A percentile compares a stretch with the other conserved stretches of the same genome.
Evolutionary conservation across 257 asterid species (phyloP).

Genomic region (Lantana camara): DNA sequence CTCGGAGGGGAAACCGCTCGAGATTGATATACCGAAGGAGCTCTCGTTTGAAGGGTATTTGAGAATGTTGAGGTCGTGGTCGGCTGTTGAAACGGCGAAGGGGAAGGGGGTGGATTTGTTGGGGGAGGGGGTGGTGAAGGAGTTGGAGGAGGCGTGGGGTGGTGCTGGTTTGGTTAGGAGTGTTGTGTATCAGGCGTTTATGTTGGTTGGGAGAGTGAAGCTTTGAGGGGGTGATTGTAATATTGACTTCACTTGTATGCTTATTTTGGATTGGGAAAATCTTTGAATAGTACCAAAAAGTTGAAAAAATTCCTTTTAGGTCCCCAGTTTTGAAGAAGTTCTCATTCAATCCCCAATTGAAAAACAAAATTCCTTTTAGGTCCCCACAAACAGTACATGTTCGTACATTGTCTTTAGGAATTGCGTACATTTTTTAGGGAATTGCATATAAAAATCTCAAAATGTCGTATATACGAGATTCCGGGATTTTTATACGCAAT

Average conservation of each 20-base stretch:
- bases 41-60: slow-evolving; percentile 29
- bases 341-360: no score
- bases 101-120: slow-evolving; percentile 41
- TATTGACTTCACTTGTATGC: background rate
- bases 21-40: slow-evolving; percentile 32
- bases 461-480: no score
- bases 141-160: slow-evolving; percentile 45
- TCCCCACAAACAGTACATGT: no score
- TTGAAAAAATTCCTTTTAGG: no score
- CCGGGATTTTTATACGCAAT: no score
- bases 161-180: slow-evolving; percentile 21
- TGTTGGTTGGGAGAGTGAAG: slow-evolving; percentile 33
- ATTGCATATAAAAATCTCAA: no score
- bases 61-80: slow-evolving; percentile 35
- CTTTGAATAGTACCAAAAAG: no score
- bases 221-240: background rate
- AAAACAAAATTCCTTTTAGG: no score
- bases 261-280: background rate
- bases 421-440: no score
- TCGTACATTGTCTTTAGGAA: no score
- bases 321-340: no score
- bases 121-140: slow-evolving; percentile 19
- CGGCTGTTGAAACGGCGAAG: slow-evolving; percentile 33
- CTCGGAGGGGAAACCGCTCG: slow-evolving; percentile 29
- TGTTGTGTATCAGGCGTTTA: slow-evolving; percentile 29